Base-by-base conservation (phyloP, 1,284 basidiomycete genomes). In the Laetiporus sulphureus region DNA sequence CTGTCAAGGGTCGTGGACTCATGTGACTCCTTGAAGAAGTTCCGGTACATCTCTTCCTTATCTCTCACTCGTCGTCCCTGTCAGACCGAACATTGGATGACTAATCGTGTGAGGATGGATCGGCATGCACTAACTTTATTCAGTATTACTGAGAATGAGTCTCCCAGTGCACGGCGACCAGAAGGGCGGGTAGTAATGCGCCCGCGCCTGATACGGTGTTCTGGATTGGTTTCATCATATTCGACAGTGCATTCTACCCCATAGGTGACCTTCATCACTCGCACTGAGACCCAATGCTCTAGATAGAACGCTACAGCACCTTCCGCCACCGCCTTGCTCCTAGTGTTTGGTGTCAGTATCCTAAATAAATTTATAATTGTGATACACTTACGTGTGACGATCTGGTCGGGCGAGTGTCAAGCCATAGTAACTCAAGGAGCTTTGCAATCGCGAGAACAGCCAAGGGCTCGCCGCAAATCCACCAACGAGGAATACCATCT, bases 381-480 rank as follows among this genome's bases (percentile, higher is more conserved):
- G n/a, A 21, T 12, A 34, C 2, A 33, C 34, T 6, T 40, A 49
- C 45, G 67, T 64, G 42, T 71, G 65, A 19, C 57, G 64, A 36
- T 74, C 71, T 11, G 72, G 73, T 2, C 72, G 63, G 45, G 60
- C 61, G 24, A 76, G 56, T 1, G 48, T 50, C 32, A 72, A 39
- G 1, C 56, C 57, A 51, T 66, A 8, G 29, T 55, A 39, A 4
- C 38, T 41, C 11, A 69, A 48, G 8, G 54, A 45, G 0, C 42
- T 44, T 32, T 61, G 54, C 11, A 68, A 41, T 22, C 37, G 48
- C 2, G 47, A 46, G 34, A 61, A 65, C 3, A 68, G 53, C 58
- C 59, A 69, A 22, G 66, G 59, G 15, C 55, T 69, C 3, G 62
- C 64, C 0, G 66, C 62, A 31, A 69, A 69, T 19, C 64, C 62